phyloP scores from a whole-genome alignment of 148 eudicot species.

The Chenopodium album region DNA sequence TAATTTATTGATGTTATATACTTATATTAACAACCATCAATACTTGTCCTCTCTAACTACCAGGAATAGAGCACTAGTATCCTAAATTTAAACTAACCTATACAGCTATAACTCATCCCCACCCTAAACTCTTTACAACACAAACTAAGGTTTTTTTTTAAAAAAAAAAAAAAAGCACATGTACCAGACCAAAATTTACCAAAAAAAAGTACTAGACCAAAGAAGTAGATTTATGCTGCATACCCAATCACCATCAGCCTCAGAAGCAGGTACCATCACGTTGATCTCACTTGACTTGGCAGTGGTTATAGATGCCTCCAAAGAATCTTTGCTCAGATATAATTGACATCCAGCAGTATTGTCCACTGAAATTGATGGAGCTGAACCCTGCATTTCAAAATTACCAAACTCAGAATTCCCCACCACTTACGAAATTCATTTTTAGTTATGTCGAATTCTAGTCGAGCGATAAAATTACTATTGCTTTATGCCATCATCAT shows the following conservation, averaged over 20 bases:
- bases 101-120: not conserved
- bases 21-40: not conserved
- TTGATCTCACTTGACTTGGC: conserved; percentile 97
- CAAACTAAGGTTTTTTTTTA: too few species aligned
- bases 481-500: not conserved
- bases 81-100: not conserved
- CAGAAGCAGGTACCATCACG: conserved; percentile 81
- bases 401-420: conserved; percentile 10
- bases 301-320: conserved; percentile 77
- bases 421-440: not conserved
- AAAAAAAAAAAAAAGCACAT: too few species aligned
- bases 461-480: not conserved
- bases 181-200: not conserved
- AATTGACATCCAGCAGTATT: conserved; percentile 92
- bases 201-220: not conserved
- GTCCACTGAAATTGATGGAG: conserved; percentile 95
- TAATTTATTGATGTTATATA: not conserved
- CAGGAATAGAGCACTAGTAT: not conserved
- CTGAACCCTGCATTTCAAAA: conserved; percentile 61
- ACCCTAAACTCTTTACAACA: conserved; percentile 2
- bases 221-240: conserved; percentile 22
- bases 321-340: conserved; percentile 84
- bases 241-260: conserved; percentile 85
- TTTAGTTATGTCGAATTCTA: not conserved
- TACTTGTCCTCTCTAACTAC: not conserved